phyloP scores from a whole-genome alignment of 306 rosid species.

The Dicorynia guianensis region DNA sequence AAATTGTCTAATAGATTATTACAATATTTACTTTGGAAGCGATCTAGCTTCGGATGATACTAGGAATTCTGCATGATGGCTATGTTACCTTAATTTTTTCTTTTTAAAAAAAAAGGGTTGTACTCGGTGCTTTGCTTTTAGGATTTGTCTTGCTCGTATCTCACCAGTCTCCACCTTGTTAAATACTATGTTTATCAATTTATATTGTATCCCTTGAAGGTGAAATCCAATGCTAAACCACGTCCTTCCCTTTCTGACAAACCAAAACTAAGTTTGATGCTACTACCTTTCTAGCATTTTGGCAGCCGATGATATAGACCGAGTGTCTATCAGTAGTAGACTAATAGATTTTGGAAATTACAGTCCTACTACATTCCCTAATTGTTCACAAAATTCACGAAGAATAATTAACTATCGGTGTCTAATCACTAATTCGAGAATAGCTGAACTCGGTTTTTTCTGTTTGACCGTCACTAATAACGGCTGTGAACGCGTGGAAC shows the following conservation, averaged over 20 bases:
- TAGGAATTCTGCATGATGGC: not conserved
- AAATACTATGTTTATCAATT: constrained; percentile 12
- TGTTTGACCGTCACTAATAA: not conserved
- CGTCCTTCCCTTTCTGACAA: constrained; percentile 26
- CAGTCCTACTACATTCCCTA: too few species aligned
- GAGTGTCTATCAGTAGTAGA: too few species aligned
- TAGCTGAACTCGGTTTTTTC: not conserved
- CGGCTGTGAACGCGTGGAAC: not conserved
- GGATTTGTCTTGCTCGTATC: not conserved
- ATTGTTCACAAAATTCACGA: too few species aligned
- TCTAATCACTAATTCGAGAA: too few species aligned
- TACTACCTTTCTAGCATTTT: not conserved
- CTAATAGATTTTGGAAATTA: too few species aligned
- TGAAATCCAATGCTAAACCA: constrained; percentile 1
- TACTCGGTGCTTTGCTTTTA: not conserved
- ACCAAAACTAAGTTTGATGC: not conserved
- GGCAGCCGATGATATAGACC: constrained; percentile 3
- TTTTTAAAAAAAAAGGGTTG: not conserved
- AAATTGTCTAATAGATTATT: too few species aligned
- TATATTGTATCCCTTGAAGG: not conserved
- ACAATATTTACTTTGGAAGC: not conserved
- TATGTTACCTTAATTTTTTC: too few species aligned
- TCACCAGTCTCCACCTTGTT: too few species aligned
- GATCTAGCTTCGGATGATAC: not conserved
- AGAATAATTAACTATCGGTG: too few species aligned